Evolutionary conservation across 2,329 filamentous ascomycete genomes (phyloP).

Genomic region (Colletotrichum chlorophyti): DNA sequence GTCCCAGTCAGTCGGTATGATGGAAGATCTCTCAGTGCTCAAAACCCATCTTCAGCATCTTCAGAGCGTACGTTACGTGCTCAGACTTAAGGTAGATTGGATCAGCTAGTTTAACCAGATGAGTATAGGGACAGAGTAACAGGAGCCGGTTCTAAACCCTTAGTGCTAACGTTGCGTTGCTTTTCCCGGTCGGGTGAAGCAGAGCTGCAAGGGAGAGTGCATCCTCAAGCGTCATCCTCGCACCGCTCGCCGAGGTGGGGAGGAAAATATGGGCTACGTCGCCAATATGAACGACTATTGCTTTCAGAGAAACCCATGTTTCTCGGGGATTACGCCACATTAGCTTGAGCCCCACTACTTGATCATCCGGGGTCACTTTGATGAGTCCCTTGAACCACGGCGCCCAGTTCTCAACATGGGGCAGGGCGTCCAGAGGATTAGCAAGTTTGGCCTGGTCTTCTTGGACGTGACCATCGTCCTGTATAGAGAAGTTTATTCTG

Average conservation of each 20-base stretch:
- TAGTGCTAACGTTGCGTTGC: too few species aligned
- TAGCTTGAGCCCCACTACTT: slow-evolving; percentile 46
- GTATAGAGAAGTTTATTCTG: neutral
- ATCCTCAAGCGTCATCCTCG: slow-evolving; percentile 51
- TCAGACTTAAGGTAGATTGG: too few species aligned
- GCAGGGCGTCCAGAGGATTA: neutral
- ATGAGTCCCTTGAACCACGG: slow-evolving; percentile 12
- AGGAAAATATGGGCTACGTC: slow-evolving; percentile 50
- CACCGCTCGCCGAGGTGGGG: slow-evolving; percentile 48
- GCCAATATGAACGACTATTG: slow-evolving; percentile 44
- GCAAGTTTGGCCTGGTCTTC: neutral
- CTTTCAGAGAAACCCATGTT: slow-evolving; percentile 42
- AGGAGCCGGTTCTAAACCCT: too few species aligned
- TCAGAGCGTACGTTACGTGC: too few species aligned
- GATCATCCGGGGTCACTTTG: slow-evolving; percentile 28
- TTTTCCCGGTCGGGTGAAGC: neutral
- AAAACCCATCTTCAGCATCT: too few species aligned
- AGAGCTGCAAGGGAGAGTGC: slow-evolving; percentile 43
- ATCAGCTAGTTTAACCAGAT: too few species aligned
- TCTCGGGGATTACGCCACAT: slow-evolving; percentile 48
- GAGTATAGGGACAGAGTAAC: too few species aligned
- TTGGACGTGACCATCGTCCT: slow-evolving; percentile 1
- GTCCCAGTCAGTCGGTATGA: too few species aligned
- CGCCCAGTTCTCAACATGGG: neutral
- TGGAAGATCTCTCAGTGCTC: too few species aligned